Evolutionary conservation across 352 stramenopile genomes (phyloP).

Genomic region (Phytopythium chamaehyphon): DNA sequence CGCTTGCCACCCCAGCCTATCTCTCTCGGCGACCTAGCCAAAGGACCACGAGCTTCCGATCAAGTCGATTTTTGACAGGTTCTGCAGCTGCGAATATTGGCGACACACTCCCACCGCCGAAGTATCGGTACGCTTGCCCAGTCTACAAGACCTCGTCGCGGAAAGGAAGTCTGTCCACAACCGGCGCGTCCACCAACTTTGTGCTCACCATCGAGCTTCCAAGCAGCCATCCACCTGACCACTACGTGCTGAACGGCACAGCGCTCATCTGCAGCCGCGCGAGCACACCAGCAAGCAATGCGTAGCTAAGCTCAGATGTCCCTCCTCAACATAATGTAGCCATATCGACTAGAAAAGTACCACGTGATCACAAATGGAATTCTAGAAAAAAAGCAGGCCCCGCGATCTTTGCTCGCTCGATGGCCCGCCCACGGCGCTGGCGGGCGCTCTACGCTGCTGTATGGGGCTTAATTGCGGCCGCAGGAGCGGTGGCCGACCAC

Average conservation of each 20-base stretch:
- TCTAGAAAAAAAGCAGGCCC: too few species aligned
- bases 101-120: background rate
- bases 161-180: slow-evolving; percentile 90
- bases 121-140: slow-evolving; percentile 78
- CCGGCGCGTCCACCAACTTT: slow-evolving; percentile 92
- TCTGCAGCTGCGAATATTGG: background rate
- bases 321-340: too few species aligned
- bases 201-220: slow-evolving; percentile 88
- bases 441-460: too few species aligned
- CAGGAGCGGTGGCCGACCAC: background rate
- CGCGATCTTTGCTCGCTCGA: too few species aligned
- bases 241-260: slow-evolving; percentile 90
- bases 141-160: slow-evolving; percentile 90
- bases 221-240: slow-evolving; percentile 57
- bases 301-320: too few species aligned
- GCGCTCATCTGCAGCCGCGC: slow-evolving; percentile 76
- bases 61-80: background rate
- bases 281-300: background rate
- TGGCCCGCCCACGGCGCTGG: too few species aligned
- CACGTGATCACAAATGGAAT: too few species aligned
- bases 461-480: background rate
- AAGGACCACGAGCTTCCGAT: slow-evolving; percentile 1
- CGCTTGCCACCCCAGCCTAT: background rate
- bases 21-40: background rate
- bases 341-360: background rate